Conservation (phyloP, 805 yeast genomes). For the Candida corydali region DNA sequence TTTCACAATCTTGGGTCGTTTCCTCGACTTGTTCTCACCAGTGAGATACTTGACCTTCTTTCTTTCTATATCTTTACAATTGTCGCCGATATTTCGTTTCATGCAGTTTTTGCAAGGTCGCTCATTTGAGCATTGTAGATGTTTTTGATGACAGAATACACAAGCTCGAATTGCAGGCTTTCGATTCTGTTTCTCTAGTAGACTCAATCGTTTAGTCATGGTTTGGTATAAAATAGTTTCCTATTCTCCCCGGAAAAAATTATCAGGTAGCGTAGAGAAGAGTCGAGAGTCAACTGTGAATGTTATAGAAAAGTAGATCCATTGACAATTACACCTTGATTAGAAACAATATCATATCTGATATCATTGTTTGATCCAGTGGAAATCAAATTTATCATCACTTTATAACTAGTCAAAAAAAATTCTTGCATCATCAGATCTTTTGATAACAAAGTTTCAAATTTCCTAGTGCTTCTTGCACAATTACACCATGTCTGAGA, state of each 20-base stretch:
- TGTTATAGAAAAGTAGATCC: too few relatives aligned
- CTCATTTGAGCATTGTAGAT: slow-evolving; percentile 64
- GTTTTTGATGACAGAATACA: slow-evolving; percentile 67
- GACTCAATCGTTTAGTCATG: slow-evolving; percentile 63
- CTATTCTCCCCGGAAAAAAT: too few relatives aligned
- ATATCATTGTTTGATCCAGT: too few relatives aligned
- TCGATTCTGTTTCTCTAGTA: slow-evolving; percentile 48
- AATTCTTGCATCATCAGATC: not conserved
- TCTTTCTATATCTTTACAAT: slow-evolving; percentile 57
- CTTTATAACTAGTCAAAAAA: too few relatives aligned
- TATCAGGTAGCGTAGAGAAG: too few relatives aligned
- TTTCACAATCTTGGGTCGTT: not conserved
- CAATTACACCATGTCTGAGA: not conserved
- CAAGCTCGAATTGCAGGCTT: slow-evolving; percentile 70
- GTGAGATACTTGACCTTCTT: slow-evolving; percentile 43
- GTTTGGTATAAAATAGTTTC: too few relatives aligned
- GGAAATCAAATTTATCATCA: too few relatives aligned
- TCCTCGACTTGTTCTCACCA: not conserved
- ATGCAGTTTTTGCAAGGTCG: slow-evolving; percentile 72
- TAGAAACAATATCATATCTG: too few relatives aligned
- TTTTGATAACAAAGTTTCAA: not conserved
- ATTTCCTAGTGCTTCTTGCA: not conserved
- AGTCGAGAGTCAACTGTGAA: too few relatives aligned
- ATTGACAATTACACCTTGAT: too few relatives aligned
- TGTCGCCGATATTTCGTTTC: slow-evolving; percentile 52